Evolutionary conservation across 164 flowering plant genomes (phyloP), one percentile per base, ranked within the genome.

Genomic region (Piper longum): DNA sequence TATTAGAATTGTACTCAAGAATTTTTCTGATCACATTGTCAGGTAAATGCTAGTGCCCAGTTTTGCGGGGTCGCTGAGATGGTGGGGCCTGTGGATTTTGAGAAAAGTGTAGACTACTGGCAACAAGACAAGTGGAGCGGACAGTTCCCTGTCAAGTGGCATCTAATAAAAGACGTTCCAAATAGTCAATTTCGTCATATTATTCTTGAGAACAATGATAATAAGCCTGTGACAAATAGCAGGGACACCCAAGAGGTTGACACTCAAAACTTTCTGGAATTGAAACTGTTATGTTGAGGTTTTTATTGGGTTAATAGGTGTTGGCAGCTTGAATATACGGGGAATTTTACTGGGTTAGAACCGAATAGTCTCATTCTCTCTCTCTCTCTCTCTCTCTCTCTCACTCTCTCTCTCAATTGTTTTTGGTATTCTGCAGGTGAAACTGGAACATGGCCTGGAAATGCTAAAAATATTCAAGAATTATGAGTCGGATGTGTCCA

Each of bases 71-170:
- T 89, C 60, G 97, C 97, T 65, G 96, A 89, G 78, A 92, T 92
- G 98, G 70, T 82, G 64, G 97, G 98, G 60, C 87, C 87, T 36
- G 95, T 92, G 36, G 97, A 92, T 72, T 92, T 92, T 74, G 91
- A 88, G 56, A 83, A 77, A 69, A 83, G 82, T 73, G 91, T 88
- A 54, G 87, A 86, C 66, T 89, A 86, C 76, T 92, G 98, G 98
- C 97, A 87, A 76, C 98, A 89, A 71, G 96, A 89, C 64, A 83
- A 87, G 71, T 92, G 98, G 98, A 89, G 83, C 68, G 98, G 98
- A 43, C 92, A 83, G 71, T 92, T 92, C 66, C 87, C 93, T 61
- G 96, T 92, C 56, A 81, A 83, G 74, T 92, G 98, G 98, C 97
- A 88, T 72, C 76, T 89, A 7, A 81, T 92, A 43, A 92, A 92